Evolutionary conservation across 2,329 filamentous ascomycete genomes (phyloP), one percentile per base, ranked within the genome.

Genomic region (Pyrenochaeta sp.): DNA sequence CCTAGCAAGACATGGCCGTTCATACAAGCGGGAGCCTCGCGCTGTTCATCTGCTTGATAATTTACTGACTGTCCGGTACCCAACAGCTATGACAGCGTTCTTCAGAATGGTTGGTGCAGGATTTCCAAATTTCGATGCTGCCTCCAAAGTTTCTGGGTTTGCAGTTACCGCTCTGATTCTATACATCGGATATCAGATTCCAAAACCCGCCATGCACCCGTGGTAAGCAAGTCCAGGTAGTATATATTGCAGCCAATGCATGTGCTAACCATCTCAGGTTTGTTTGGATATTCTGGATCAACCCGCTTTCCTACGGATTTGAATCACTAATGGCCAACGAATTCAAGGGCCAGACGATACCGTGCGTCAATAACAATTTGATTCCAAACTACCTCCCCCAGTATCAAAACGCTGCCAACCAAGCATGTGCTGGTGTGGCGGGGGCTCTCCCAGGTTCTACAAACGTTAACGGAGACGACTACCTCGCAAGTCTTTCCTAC

Each of bases 241-340:
- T n/a, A n/a, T n/a, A n/a, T n/a, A n/a, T n/a, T n/a, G n/a, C n/a
- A n/a, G n/a, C n/a, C n/a, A n/a, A n/a, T n/a, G n/a, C n/a, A n/a
- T n/a, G n/a, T n/a, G n/a, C n/a, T n/a, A n/a, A n/a, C n/a, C n/a
- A n/a, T n/a, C n/a, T n/a, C n/a, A n/a, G n/a, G n/a, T 90, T 89
- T 67, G 82, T 87, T 54, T 95, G 91, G 91, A 83, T 95, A 57
- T 90, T 92, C 55, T 94, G 90, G 69, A 78, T 93, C 27, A 87
- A 94, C 56, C 90, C 90, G 1, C 81, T 95, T 5, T 85, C 85
- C 0, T 95, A 94, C 60, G 85, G 85, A 0, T 95, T 94, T 67
- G 91, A 95, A 73, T 79, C 85, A 0, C 79, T 94, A 27, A 87
- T 92, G 80, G 83, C 89, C 50, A 94, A 93, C 73, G 91, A 96